phyloP scores from a whole-genome alignment of 768 basidiomycete genomes.

The Tylopilus felleus region DNA sequence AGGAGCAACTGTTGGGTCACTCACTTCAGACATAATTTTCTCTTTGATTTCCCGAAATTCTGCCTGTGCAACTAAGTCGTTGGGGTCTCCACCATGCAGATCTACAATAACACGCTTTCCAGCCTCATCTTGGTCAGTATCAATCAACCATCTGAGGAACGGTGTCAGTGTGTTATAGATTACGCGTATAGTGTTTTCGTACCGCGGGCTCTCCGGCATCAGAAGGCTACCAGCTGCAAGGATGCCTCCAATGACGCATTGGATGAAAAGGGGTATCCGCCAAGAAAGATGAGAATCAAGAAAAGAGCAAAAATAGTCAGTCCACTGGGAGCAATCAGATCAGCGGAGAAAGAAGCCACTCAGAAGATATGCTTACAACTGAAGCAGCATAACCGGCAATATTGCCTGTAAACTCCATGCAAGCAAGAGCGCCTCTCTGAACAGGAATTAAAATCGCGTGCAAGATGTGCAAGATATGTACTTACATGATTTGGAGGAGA shows the following conservation, averaged over 20 bases:
- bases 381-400: conserved; percentile 87
- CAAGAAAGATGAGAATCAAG: conserved; percentile 84
- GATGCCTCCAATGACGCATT: conserved; percentile 81
- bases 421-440: conserved; percentile 86
- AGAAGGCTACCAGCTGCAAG: conserved; percentile 75
- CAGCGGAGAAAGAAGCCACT: not conserved
- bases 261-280: conserved; percentile 85
- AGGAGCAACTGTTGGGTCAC: conserved; percentile 4
- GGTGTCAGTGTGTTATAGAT: conserved; percentile 1
- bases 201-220: conserved; percentile 91
- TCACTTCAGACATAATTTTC: conserved; percentile 65
- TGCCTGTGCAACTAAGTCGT: conserved; percentile 64
- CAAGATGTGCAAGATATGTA: not conserved
- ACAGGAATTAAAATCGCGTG: not conserved
- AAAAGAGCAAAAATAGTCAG: conserved; percentile 91
- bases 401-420: conserved; percentile 95
- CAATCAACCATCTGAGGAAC: conserved; percentile 75
- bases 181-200: conserved; percentile 11
- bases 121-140: conserved; percentile 76
- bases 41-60: conserved; percentile 92
- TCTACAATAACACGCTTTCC: conserved; percentile 87
- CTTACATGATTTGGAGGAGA: conserved; percentile 86
- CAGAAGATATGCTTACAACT: conserved; percentile 54
- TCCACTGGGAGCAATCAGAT: conserved; percentile 56
- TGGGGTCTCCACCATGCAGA: conserved; percentile 77